Evolutionary conservation across 768 basidiomycete genomes (phyloP).

Genomic region (Strobilomyces confusus): DNA sequence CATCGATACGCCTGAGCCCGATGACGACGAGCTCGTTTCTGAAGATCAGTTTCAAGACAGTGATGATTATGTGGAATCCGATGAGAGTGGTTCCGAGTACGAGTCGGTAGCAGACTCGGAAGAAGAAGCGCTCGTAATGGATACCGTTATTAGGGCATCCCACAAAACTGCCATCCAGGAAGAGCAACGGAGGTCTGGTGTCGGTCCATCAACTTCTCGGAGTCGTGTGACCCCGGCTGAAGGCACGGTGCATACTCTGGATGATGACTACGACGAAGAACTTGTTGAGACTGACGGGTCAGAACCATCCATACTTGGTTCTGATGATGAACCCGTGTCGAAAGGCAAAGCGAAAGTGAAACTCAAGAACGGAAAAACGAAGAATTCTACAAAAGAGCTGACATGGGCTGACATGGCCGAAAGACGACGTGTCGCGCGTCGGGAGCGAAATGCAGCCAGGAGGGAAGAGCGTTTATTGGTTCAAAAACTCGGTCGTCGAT

Average conservation of each 20-base stretch:
- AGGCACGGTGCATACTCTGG: conserved; percentile 4
- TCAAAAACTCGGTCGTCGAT: conserved; percentile 61
- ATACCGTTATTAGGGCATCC: conserved; percentile 55
- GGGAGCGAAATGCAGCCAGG: conserved; percentile 31
- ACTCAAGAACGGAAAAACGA: conserved; percentile 14
- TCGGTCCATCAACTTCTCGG: conserved; percentile 34
- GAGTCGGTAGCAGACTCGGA: conserved; percentile 38
- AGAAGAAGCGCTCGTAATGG: conserved; percentile 44
- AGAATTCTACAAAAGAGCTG: neutral
- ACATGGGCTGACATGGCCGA: conserved; percentile 9
- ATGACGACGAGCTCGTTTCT: conserved; percentile 27
- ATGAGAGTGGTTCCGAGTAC: conserved; percentile 58
- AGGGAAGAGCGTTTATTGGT: conserved; percentile 48
- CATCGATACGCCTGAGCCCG: conserved; percentile 24
- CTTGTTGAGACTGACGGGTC: conserved; percentile 5
- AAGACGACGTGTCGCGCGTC: conserved; percentile 15
- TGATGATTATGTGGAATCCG: conserved; percentile 46
- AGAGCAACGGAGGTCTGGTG: conserved; percentile 28
- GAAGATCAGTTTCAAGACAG: conserved; percentile 40
- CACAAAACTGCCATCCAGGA: conserved; percentile 34
- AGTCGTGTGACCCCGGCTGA: conserved; percentile 39
- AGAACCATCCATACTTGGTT: conserved; percentile 3
- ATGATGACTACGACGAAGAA: conserved; percentile 15
- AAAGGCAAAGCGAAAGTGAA: conserved; percentile 35
- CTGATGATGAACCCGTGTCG: conserved; percentile 10